phyloP scores from a whole-genome alignment of 805 yeast species.

The Zygoascus bituminiphila region DNA sequence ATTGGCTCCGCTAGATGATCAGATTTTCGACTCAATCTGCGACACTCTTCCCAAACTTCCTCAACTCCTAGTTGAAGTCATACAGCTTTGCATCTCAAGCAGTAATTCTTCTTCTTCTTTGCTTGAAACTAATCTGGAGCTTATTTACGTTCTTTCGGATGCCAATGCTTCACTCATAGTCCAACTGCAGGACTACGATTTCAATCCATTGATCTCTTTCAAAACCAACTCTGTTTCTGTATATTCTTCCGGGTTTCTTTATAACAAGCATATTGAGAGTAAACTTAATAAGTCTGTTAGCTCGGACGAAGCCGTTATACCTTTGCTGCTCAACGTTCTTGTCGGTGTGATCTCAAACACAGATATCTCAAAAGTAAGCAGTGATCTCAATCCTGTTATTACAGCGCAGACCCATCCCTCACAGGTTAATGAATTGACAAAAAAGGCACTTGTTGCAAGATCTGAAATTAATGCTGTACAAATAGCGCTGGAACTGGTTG shows the following conservation, averaged over 20 bases:
- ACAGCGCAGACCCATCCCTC: neutral
- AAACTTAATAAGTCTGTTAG: constrained; percentile 7
- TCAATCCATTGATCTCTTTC: constrained; percentile 2
- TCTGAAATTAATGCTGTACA: constrained; percentile 52
- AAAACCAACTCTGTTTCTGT: constrained; percentile 15
- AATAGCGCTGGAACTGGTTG: constrained; percentile 62
- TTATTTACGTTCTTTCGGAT: constrained; percentile 27
- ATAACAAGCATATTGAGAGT: constrained; percentile 18
- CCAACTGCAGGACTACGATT: constrained; percentile 7
- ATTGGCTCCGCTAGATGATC: constrained; percentile 51
- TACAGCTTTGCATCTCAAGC: constrained; percentile 6
- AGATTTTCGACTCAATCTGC: constrained; percentile 39
- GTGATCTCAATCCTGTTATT: constrained; percentile 11
- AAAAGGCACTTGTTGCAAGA: constrained; percentile 24
- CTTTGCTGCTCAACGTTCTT: constrained; percentile 13
- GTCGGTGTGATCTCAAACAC: constrained; percentile 9
- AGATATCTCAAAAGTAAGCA: constrained; percentile 10
- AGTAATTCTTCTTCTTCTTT: neutral
- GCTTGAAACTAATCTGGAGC: constrained; percentile 23
- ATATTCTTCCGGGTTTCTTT: constrained; percentile 24
- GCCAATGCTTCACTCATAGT: constrained; percentile 15
- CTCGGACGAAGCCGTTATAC: constrained; percentile 9
- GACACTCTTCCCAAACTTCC: constrained; percentile 20
- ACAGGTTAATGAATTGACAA: constrained; percentile 2
- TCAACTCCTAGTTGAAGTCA: constrained; percentile 9